Conservation (phyloP, 306 rosid species). For the Astragalus membranaceus region DNA sequence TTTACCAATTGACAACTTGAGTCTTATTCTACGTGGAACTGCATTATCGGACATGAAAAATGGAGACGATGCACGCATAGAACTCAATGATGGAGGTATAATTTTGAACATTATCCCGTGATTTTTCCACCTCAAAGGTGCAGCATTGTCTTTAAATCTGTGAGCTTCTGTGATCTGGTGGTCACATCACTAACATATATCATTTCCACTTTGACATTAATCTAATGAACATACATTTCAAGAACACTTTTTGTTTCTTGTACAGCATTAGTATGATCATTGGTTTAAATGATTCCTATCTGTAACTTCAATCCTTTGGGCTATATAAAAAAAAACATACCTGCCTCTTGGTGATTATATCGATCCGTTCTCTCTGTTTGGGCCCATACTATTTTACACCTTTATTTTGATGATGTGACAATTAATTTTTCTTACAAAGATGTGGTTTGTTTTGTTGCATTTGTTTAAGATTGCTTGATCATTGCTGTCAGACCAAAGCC, state of each 20-base stretch:
- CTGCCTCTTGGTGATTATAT: neutral
- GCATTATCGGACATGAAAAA: conserved; percentile 57
- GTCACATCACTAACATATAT: neutral
- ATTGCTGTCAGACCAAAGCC: conserved; percentile 95
- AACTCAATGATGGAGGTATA: conserved; percentile 73
- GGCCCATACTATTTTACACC: neutral
- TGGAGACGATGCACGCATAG: conserved; percentile 45
- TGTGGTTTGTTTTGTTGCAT: conserved; percentile 5
- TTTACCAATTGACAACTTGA: conserved; percentile 56
- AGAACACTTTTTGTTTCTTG: neutral
- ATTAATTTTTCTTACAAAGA: conserved; percentile 12
- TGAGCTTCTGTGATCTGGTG: neutral
- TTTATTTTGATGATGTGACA: neutral
- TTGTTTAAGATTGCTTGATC: conserved; percentile 55
- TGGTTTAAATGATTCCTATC: neutral
- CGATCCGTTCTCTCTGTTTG: neutral
- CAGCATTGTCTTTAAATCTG: neutral
- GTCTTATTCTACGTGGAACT: conserved; percentile 69
- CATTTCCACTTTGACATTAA: neutral
- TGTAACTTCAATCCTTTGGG: neutral
- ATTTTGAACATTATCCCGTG: neutral
- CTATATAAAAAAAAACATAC: neutral
- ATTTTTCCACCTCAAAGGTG: neutral
- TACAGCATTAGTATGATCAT: neutral
- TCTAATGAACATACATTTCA: neutral